These are phyloP conservation scores for Porphyra umbilicalis DNA, from an alignment of 31 red algal genomes.

Conservation along the genomic window DNA sequence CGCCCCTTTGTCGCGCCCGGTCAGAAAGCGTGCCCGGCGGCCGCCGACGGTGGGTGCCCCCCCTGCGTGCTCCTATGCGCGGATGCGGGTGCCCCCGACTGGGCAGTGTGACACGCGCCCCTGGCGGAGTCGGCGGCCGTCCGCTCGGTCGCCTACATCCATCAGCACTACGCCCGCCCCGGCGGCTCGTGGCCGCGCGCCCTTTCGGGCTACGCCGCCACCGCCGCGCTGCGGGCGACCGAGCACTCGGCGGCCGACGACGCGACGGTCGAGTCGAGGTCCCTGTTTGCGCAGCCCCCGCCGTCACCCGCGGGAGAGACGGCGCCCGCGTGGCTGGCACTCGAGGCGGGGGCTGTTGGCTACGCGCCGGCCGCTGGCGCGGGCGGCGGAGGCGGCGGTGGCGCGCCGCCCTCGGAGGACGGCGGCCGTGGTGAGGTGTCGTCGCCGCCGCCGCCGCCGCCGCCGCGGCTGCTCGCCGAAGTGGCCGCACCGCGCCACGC, in stretches of 20 bases:
- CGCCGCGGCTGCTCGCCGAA: neutral
- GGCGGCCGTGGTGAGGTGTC: neutral
- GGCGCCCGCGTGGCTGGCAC: slow-evolving; percentile 12
- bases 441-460: too few relatives aligned
- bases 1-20: neutral
- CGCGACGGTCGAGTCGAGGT: slow-evolving; percentile 24
- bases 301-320: neutral
- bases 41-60: neutral
- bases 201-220: slow-evolving; percentile 44
- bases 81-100: slow-evolving; percentile 7
- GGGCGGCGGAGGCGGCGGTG: neutral
- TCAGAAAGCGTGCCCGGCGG: neutral
- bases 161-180: neutral
- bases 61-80: slow-evolving; percentile 26
- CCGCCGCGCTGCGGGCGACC: slow-evolving; percentile 57
- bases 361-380: neutral
- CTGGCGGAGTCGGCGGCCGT: neutral
- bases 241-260: slow-evolving; percentile 81
- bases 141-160: slow-evolving; percentile 9
- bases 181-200: neutral
- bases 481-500: neutral
- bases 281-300: slow-evolving; percentile 5
- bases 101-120: slow-evolving; percentile 9
- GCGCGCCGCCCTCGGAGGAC: neutral
- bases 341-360: neutral